Evolutionary conservation across 768 basidiomycete species (phyloP).

Genomic region (Leccinum sublutescens): DNA sequence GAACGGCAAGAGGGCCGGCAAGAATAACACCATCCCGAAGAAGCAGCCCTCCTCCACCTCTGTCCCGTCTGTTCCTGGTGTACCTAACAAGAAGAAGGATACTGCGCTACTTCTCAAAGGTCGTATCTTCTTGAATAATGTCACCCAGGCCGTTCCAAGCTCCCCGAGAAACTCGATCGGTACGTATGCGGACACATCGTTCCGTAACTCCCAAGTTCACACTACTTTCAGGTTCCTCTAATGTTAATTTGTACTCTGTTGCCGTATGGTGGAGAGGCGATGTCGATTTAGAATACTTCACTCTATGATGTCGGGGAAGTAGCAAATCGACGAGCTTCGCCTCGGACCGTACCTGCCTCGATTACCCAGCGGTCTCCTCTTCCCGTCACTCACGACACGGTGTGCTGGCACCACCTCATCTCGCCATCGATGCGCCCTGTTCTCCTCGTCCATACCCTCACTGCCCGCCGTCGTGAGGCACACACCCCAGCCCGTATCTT

Average conservation of each 20-base stretch:
- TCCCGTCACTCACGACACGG: too few relatives aligned
- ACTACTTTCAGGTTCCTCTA: conserved; percentile 41
- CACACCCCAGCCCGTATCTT: conserved; percentile 19
- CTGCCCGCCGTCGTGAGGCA: too few relatives aligned
- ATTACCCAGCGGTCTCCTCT: too few relatives aligned
- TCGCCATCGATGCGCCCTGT: too few relatives aligned
- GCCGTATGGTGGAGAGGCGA: conserved; percentile 96
- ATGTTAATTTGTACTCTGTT: conserved; percentile 67
- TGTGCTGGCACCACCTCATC: too few relatives aligned
- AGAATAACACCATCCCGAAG: conserved; percentile 88
- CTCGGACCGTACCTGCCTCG: too few relatives aligned
- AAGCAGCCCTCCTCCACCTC: conserved; percentile 58
- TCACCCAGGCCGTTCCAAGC: conserved; percentile 73
- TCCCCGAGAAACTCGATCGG: conserved; percentile 58
- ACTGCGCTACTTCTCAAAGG: conserved; percentile 90
- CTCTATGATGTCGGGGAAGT: conserved; percentile 84
- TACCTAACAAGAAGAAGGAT: conserved; percentile 69
- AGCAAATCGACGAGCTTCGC: conserved; percentile 49
- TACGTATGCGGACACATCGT: conserved; percentile 37
- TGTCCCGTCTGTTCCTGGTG: conserved; percentile 46
- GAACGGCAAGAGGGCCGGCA: conserved; percentile 66
- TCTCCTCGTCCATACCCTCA: too few relatives aligned
- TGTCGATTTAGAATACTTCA: conserved; percentile 90
- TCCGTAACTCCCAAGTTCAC: conserved; percentile 1
- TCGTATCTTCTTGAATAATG: conserved; percentile 95